Base-by-base conservation (phyloP, 441 rosid species). In the Euphorbia neoarborescens region DNA sequence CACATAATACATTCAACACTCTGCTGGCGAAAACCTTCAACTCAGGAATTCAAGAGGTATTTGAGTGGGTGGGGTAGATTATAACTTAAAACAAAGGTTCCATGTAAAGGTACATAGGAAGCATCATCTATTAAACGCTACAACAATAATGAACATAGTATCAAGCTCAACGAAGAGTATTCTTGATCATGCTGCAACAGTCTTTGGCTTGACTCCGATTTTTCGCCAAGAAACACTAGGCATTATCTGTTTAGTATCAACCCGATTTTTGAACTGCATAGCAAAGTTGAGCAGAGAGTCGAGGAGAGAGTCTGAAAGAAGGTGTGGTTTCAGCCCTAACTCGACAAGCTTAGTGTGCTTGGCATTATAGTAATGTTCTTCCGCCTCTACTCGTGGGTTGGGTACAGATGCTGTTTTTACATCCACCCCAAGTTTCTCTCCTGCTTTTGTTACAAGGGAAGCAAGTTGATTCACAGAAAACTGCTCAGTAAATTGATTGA, bases 301-400 rank as follows among this genome's bases (percentile, higher is more conserved):
- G 3, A 91, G 87, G 64, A 94, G 95, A 54, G 97, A 91, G 67
- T 91, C 95, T 1, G 92, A 89, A 24, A 94, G 92, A 74, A 89
- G 85, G 75, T 88, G 98, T 25, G 95, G 98, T 75, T 85, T 71
- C 51, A 94, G 95, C 68, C 98, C 98, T 75, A 94, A 78, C 69
- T 94, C 98, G 66, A 94, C 81, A 28, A 94, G 92, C 82, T 94
- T 90, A 10, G 96, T 91, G 73, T 90, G 97, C 83, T 87, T 94
- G 61, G 98, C 97, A 63, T 91, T 94, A 90, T 94, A 91, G 81
- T 94, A 94, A 79, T 94, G 98, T 68, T 94, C 97, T 79, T 94
- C 98, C 10, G 98, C 95, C 79, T 91, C 97, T 19, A 91, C 98
- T 81, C 98, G 82, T 13, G 96, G 98, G 77, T 94, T 94, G 13